A percentile compares a stretch with the other conserved stretches of the same genome.
Evolutionary conservation across 1,284 basidiomycete species (phyloP).

Genomic region (Puccinia coronata): DNA sequence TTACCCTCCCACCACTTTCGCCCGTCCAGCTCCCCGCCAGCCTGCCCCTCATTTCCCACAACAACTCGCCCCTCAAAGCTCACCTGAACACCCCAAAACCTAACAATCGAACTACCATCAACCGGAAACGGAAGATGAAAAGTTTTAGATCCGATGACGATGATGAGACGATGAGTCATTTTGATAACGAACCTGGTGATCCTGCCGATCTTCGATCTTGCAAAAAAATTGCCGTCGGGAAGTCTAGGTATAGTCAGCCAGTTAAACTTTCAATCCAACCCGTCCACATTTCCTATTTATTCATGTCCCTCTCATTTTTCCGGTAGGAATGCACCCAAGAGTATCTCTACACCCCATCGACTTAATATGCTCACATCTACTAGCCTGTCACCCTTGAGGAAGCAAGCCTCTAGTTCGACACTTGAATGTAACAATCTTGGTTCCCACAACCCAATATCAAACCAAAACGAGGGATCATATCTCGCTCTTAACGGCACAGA

Average conservation of each 20-base stretch:
- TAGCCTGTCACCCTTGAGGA: background rate
- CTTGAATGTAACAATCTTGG: background rate
- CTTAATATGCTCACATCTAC: background rate
- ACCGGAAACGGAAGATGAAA: slow-evolving; percentile 16
- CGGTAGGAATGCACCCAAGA: background rate
- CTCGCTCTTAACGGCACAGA: background rate
- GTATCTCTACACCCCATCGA: background rate
- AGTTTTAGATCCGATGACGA: slow-evolving; percentile 30
- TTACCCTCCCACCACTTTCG: slow-evolving; percentile 23
- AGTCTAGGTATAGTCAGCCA: slow-evolving; percentile 39
- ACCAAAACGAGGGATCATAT: background rate
- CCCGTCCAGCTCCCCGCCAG: background rate
- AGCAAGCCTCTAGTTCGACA: background rate
- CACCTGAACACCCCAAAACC: slow-evolving; percentile 4
- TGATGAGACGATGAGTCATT: background rate
- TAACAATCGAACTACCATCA: slow-evolving; percentile 4
- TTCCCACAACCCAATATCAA: background rate
- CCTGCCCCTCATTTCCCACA: background rate
- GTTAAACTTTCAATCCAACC: background rate
- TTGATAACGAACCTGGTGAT: slow-evolving; percentile 7
- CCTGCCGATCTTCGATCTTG: background rate
- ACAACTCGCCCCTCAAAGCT: background rate
- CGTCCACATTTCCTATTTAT: background rate
- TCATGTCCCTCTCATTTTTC: background rate
- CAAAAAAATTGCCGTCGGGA: slow-evolving; percentile 17